These are phyloP conservation scores for Xylariaceae sp. DNA, from an alignment of 2,329 filamentous ascomycete species.

Conservation along the genomic window DNA sequence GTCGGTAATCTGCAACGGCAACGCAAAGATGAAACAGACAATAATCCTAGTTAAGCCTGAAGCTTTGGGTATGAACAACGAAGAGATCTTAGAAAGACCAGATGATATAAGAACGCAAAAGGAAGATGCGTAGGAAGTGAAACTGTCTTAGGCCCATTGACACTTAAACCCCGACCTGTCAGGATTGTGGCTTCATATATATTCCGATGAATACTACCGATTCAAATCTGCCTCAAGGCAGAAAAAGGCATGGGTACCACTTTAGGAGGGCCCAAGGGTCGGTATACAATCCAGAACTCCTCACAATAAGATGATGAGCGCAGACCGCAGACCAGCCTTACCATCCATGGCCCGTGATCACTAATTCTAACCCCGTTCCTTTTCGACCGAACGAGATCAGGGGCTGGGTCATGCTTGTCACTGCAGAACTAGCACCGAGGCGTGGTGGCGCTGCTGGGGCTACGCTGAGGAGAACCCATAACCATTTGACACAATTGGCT, in stretches of 20 bases:
- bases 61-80: not conserved
- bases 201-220: not conserved
- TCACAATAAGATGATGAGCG: not conserved
- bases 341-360: conserved; percentile 12
- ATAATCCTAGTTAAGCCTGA: not conserved
- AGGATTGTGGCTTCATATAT: conserved; percentile 34
- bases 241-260: conserved; percentile 2
- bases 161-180: not conserved
- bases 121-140: conserved; percentile 6
- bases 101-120: not conserved
- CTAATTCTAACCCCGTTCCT: not conserved
- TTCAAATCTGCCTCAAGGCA: conserved; percentile 5
- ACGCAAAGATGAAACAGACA: not conserved
- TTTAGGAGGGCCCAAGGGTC: conserved; percentile 9
- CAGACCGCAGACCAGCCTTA: conserved; percentile 21
- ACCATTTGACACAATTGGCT: conserved; percentile 30
- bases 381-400: conserved; percentile 22
- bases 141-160: conserved; percentile 3
- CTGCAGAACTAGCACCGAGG: conserved; percentile 22
- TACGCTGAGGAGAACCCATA: conserved; percentile 33
- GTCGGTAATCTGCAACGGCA: conserved; percentile 3
- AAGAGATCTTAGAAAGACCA: conserved; percentile 6
- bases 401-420: conserved; percentile 17
- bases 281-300: not conserved
- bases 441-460: conserved; percentile 32